Conservation (phyloP, 345 rosid genomes). For the Boechera stricta region DNA sequence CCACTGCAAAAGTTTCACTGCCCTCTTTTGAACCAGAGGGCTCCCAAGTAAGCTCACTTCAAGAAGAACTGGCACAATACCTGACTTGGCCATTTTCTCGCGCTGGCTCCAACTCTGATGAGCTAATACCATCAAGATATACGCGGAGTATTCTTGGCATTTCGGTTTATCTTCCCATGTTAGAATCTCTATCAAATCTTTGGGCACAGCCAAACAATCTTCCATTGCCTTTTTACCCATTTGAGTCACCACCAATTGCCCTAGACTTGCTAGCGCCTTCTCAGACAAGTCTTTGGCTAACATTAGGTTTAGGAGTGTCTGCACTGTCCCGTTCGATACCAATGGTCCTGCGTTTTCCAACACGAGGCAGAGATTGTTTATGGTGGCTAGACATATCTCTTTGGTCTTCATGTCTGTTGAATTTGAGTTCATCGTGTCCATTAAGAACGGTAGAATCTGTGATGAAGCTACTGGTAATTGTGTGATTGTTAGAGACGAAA, state of each 20-base stretch:
- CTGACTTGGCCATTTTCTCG: slow-evolving; percentile 76
- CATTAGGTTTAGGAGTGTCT: slow-evolving; percentile 54
- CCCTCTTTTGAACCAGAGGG: slow-evolving; percentile 83
- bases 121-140: slow-evolving; percentile 82
- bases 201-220: slow-evolving; percentile 58
- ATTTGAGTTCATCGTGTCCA: slow-evolving; percentile 55
- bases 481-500: slow-evolving; percentile 65
- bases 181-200: slow-evolving; percentile 69
- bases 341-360: slow-evolving; percentile 71
- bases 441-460: slow-evolving; percentile 58
- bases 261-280: slow-evolving; percentile 73
- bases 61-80: slow-evolving; percentile 76
- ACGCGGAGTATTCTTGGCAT: slow-evolving; percentile 82
- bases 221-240: slow-evolving; percentile 84
- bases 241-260: slow-evolving; percentile 75
- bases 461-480: slow-evolving; percentile 56
- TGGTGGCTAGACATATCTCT: slow-evolving; percentile 59
- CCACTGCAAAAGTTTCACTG: slow-evolving; percentile 83
- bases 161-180: slow-evolving; percentile 90
- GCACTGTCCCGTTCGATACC: slow-evolving; percentile 58
- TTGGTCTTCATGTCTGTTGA: slow-evolving; percentile 56
- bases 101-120: slow-evolving; percentile 76
- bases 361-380: slow-evolving; percentile 61
- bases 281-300: slow-evolving; percentile 61
- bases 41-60: slow-evolving; percentile 77